These are phyloP conservation scores for Paraurostyla sp. DNA, from an alignment of 73 alveolate genomes.

Conservation along the genomic window DNA sequence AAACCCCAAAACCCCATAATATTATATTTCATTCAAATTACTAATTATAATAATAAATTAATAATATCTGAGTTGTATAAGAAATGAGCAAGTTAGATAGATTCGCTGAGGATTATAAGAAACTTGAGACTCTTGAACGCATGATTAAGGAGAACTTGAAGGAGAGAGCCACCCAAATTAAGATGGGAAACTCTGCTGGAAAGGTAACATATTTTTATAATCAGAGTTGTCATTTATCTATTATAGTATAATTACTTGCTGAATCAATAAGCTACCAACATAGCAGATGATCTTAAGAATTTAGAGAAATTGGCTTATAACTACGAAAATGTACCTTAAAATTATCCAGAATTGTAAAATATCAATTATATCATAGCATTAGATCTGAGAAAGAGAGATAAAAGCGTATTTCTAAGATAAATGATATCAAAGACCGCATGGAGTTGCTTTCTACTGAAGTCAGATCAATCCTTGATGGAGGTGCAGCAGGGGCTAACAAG, in stretches of 20 bases:
- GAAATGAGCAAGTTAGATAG: conserved; percentile 57
- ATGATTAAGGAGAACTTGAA: background rate
- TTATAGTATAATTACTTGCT: conserved; percentile 57
- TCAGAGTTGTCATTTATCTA: too few relatives aligned
- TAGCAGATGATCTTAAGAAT: conserved; percentile 31
- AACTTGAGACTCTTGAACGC: conserved; percentile 7
- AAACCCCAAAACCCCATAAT: too few relatives aligned
- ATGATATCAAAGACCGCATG: background rate
- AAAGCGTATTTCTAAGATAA: conserved; percentile 20
- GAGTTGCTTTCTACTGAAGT: conserved; percentile 1
- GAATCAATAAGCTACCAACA: background rate
- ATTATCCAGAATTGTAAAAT: conserved; percentile 29
- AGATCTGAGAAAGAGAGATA: conserved; percentile 36
- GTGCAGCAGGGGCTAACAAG: background rate
- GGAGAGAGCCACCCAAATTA: conserved; percentile 12
- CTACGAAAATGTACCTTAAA: background rate
- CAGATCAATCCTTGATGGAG: background rate
- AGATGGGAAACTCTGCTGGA: conserved; percentile 41
- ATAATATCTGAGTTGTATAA: too few relatives aligned
- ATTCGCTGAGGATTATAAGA: conserved; percentile 46
- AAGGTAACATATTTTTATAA: background rate
- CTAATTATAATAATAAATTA: too few relatives aligned
- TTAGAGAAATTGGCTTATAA: conserved; percentile 33
- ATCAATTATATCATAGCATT: background rate
- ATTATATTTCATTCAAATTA: too few relatives aligned